Conservation (phyloP, 1,284 basidiomycete genomes). For the Rhodotorula sp. region DNA sequence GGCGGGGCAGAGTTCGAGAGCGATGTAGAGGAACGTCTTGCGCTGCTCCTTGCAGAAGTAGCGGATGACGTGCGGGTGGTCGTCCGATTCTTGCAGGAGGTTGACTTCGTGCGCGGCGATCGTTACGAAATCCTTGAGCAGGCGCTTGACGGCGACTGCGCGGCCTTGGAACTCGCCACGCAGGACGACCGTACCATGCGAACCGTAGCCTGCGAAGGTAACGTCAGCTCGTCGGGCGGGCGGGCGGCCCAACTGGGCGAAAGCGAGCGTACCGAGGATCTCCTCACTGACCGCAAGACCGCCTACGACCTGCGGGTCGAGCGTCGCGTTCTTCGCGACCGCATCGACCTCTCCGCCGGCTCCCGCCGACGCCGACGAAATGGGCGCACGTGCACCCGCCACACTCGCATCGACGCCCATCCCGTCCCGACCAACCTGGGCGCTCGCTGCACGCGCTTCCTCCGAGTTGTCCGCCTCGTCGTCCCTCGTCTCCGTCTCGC, state of each 20-base stretch:
- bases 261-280: constrained; percentile 41
- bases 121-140: constrained; percentile 92
- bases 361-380: neutral
- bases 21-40: constrained; percentile 93
- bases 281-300: constrained; percentile 42
- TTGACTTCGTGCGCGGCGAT: constrained; percentile 91
- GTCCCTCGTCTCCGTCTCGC: constrained; percentile 20
- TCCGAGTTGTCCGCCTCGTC: neutral
- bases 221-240: neutral
- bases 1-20: constrained; percentile 92
- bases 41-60: constrained; percentile 94
- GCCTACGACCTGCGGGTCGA: constrained; percentile 33
- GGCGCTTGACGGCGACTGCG: constrained; percentile 93
- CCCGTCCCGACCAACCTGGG: constrained; percentile 46
- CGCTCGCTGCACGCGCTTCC: constrained; percentile 59
- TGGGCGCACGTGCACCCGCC: neutral
- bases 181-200: constrained; percentile 93
- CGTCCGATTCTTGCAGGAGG: constrained; percentile 91
- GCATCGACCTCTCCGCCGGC: neutral
- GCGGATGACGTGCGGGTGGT: constrained; percentile 96
- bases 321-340: neutral
- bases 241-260: neutral
- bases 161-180: constrained; percentile 91
- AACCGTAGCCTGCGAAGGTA: constrained; percentile 72
- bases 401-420: constrained; percentile 51